Percentiles rank a stretch among this genome's conserved stretches.
Conservation (phyloP, 495 filamentous ascomycete species). For the Aspergillus haitiensis region DNA sequence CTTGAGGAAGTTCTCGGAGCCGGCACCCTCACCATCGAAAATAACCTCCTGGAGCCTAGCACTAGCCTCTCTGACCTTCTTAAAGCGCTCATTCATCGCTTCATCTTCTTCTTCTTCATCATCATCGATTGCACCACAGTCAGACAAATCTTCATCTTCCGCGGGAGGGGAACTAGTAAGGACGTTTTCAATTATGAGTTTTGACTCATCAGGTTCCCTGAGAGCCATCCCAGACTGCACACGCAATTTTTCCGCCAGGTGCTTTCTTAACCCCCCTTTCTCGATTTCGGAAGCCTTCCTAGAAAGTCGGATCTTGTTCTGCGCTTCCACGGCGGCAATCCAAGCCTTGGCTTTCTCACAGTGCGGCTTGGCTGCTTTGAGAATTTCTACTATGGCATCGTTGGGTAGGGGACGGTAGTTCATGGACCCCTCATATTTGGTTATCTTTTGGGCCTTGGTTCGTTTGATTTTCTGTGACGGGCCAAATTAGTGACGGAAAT, state of each 20-base stretch:
- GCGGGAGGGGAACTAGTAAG: not conserved
- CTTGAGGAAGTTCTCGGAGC: not conserved
- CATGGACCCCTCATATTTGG: slow-evolving; percentile 2
- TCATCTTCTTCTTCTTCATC: not conserved
- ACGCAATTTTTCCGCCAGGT: slow-evolving; percentile 9
- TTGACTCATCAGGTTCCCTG: slow-evolving; percentile 14
- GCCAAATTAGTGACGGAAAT: not conserved
- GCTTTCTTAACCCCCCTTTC: slow-evolving; percentile 14
- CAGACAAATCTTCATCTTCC: not conserved
- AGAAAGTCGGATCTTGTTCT: no score
- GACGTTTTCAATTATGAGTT: slow-evolving; percentile 7
- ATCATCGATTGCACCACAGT: not conserved
- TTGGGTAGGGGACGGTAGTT: slow-evolving; percentile 31
- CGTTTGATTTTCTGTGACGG: not conserved
- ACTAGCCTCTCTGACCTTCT: not conserved
- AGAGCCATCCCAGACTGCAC: slow-evolving; percentile 8
- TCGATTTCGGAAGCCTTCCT: slow-evolving; percentile 10
- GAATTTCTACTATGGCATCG: slow-evolving; percentile 60
- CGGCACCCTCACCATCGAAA: not conserved
- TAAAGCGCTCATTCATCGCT: not conserved
- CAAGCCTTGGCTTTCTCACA: slow-evolving; percentile 22
- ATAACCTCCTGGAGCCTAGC: not conserved
- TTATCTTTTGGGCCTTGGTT: not conserved
- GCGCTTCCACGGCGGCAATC: slow-evolving; percentile 12
- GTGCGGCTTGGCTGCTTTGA: slow-evolving; percentile 65